phyloP scores from a whole-genome alignment of 495 filamentous ascomycete species.

The Trichoderma orchidacearum region DNA sequence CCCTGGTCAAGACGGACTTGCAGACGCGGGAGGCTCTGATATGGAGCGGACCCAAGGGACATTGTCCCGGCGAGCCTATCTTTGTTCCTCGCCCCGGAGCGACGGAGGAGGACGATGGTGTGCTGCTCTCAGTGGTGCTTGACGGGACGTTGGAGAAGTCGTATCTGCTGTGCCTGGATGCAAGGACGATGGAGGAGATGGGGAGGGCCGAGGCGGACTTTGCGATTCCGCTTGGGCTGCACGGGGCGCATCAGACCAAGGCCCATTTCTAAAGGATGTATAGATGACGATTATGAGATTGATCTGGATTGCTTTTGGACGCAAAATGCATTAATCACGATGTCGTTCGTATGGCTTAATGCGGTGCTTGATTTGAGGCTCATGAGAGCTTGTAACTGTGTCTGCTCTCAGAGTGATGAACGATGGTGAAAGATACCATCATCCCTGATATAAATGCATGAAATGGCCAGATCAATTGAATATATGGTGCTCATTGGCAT shows the following conservation, averaged over 20 bases:
- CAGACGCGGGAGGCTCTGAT: conserved; percentile 28
- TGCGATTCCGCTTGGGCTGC: conserved; percentile 56
- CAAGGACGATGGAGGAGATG: conserved; percentile 47
- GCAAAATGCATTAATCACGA: too few relatives aligned
- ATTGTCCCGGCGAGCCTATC: conserved; percentile 62
- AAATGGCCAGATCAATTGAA: too few relatives aligned
- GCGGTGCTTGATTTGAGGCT: too few relatives aligned
- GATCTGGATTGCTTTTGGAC: not conserved
- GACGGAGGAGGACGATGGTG: conserved; percentile 53
- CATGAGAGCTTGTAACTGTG: too few relatives aligned
- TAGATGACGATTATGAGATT: not conserved
- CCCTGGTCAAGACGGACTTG: conserved; percentile 55
- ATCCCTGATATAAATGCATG: too few relatives aligned
- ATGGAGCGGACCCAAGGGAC: conserved; percentile 45
- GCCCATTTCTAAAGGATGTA: not conserved
- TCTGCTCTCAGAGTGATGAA: too few relatives aligned
- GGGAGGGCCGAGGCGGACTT: conserved; percentile 51
- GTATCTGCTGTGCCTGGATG: conserved; percentile 59
- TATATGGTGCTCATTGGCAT: too few relatives aligned
- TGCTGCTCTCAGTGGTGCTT: conserved; percentile 57
- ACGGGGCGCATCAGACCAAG: conserved; percentile 40
- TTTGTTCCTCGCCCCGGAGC: conserved; percentile 45
- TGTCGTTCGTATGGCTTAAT: too few relatives aligned
- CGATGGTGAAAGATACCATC: too few relatives aligned
- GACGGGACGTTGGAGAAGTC: conserved; percentile 48